These are phyloP conservation scores for Hortaea sp. DNA, from an alignment of 2,329 filamentous ascomycete genomes.

Conservation along the genomic window DNA sequence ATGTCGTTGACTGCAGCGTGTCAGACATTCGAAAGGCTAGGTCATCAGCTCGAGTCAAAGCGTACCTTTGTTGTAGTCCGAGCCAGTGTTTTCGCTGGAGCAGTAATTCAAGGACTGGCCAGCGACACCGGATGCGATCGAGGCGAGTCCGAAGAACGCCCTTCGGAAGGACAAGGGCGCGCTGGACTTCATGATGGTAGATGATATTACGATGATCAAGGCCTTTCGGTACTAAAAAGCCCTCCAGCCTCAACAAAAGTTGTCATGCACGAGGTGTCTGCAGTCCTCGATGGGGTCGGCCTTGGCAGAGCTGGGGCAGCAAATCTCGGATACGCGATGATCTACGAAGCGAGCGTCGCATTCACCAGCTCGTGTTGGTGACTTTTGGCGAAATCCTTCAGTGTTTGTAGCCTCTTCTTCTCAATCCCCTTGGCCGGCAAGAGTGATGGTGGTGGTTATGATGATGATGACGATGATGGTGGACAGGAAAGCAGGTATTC, in stretches of 20 bases:
- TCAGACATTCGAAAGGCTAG: background rate
- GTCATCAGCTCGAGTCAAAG: conserved; percentile 5
- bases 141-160: conserved; percentile 5
- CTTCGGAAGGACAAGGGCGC: conserved; percentile 19
- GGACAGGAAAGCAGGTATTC: background rate
- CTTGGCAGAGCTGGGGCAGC: background rate
- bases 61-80: conserved; percentile 27
- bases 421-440: background rate
- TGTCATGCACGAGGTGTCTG: no score
- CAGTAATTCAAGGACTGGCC: conserved; percentile 31
- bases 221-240: background rate
- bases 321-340: background rate
- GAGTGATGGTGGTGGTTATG: background rate
- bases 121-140: conserved; percentile 7
- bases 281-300: no score
- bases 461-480: background rate
- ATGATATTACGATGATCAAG: background rate
- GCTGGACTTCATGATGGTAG: background rate
- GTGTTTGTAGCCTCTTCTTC: background rate
- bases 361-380: background rate
- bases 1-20: conserved; percentile 22
- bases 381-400: no score
- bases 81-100: conserved; percentile 35
- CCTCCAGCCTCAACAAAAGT: background rate
- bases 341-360: background rate